phyloP scores from a whole-genome alignment of 140 eudicot genomes.

The Stevia rebaudiana region DNA sequence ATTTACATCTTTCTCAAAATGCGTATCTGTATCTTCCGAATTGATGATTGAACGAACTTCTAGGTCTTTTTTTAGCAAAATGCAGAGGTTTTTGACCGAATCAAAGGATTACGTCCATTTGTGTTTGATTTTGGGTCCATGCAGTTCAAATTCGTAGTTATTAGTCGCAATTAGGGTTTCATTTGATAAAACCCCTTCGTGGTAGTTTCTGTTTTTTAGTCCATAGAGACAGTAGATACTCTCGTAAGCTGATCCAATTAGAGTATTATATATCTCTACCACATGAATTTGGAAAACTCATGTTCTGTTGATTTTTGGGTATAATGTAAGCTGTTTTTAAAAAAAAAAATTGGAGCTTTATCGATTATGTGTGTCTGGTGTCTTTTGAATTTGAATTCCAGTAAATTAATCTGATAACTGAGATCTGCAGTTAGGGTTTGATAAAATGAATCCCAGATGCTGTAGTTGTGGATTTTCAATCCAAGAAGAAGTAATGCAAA shows the following conservation, averaged over 20 bases:
- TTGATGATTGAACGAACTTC: constrained; percentile 4
- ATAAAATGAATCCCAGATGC: constrained; percentile 3
- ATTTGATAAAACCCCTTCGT: not conserved
- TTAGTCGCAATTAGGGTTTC: constrained; percentile 16
- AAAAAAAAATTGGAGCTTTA: not conserved
- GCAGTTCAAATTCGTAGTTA: not conserved
- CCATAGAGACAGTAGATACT: not conserved
- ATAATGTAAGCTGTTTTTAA: not conserved
- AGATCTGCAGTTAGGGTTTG: constrained; percentile 10
- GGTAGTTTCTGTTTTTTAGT: not conserved
- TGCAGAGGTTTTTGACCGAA: not conserved
- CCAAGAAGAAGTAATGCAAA: constrained; percentile 7
- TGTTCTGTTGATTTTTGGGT: not conserved
- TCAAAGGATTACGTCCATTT: constrained; percentile 3
- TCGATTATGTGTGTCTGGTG: not conserved
- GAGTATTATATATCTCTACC: not conserved
- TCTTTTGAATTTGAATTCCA: not conserved
- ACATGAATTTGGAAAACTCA: not conserved
- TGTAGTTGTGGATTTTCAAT: not conserved
- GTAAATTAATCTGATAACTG: not conserved
- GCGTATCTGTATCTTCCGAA: not conserved
- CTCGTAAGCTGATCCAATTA: not conserved
- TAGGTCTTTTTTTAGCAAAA: constrained; percentile 20
- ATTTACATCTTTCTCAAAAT: not conserved
- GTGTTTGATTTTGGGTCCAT: constrained; percentile 10